Evolutionary conservation across 352 stramenopile genomes (phyloP).

Genomic region (Phytopythium aichiense): DNA sequence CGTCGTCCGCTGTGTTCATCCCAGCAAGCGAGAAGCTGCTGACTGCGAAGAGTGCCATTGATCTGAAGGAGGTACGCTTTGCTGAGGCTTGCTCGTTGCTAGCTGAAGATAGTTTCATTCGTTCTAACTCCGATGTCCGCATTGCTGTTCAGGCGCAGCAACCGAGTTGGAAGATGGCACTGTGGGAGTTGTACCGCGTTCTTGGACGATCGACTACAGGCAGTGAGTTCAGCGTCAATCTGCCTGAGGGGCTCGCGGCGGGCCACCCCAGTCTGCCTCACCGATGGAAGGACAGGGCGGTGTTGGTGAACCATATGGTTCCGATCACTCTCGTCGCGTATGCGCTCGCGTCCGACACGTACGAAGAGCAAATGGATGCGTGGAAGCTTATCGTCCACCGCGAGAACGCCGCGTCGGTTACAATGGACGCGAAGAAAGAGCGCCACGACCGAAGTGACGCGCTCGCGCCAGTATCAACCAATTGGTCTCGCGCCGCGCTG

Average conservation of each 20-base stretch:
- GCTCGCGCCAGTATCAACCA: slow-evolving; percentile 34
- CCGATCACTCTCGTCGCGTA: slow-evolving; percentile 95
- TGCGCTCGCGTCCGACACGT: slow-evolving; percentile 90
- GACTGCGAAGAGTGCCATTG: slow-evolving; percentile 8
- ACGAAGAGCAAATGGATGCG: slow-evolving; percentile 64
- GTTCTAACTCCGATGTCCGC: neutral
- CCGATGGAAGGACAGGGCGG: slow-evolving; percentile 85
- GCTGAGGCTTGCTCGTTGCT: neutral
- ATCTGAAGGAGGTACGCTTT: slow-evolving; percentile 37
- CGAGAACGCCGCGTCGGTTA: slow-evolving; percentile 23
- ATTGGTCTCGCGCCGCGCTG: slow-evolving; percentile 65
- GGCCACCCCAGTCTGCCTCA: slow-evolving; percentile 88
- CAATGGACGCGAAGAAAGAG: slow-evolving; percentile 18
- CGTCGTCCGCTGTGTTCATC: neutral
- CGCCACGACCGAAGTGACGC: slow-evolving; percentile 16
- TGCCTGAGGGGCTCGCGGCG: slow-evolving; percentile 57
- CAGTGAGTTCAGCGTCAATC: slow-evolving; percentile 69
- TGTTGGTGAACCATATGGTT: slow-evolving; percentile 92
- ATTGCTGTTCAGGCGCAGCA: slow-evolving; percentile 16
- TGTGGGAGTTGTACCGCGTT: slow-evolving; percentile 67
- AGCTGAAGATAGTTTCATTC: neutral
- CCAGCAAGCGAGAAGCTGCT: slow-evolving; percentile 3
- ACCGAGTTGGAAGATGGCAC: slow-evolving; percentile 51
- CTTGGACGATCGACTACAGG: slow-evolving; percentile 51
- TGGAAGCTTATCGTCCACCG: slow-evolving; percentile 62